Evolutionary conservation across 805 yeast genomes (phyloP), one percentile per base, ranked within the genome.

Genomic region (Metschnikowia picachoensis): DNA sequence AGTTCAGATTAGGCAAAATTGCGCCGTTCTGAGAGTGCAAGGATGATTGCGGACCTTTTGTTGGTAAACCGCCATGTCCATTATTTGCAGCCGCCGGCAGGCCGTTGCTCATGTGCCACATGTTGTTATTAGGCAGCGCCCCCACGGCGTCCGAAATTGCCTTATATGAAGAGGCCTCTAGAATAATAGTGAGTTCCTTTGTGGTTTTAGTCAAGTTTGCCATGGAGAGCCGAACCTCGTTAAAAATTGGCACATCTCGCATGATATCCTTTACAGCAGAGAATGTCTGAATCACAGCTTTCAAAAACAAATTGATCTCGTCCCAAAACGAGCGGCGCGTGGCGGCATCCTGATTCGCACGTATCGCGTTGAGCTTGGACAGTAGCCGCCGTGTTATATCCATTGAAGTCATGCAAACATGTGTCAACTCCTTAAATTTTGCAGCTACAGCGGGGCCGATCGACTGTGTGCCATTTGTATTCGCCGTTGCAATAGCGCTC

Each of bases 141-240:
- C 39, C 50, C 46, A 52, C 53, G 5, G 44, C 30, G 15, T 52
- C 56, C 3, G 57, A 43, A 36, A 52, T 51, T 12, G 57, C 37
- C 43, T 49, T 51, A 41, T 51, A 57, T 3, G 59, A 56, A 1
- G 61, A 56, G 4, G 67, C 66, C 60, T 91, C 97, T 36, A 91
- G 67, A 55, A 87, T 73, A n/a, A 88, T 82, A 0, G 97, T 90
- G 13, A 92, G 85, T 59, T 92, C 98, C 59, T 92, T 92, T 4
- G 97, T 88, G 3, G 91, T 86, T 53, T 88, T 82, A 0, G 97
- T 91, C 48, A 92, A 70, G 32, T 82, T 79, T 0, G 96, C 87
- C 66, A 92, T 77, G 6, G 87, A 80, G 8, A 91, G 83, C 47
- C 96, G 72, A 6, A 85, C 84, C 46, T 87, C 96, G 55, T 85